A percentile compares a stretch with the other conserved stretches of the same genome.
These are phyloP conservation scores for Fistulinella staudtii DNA, from an alignment of 1,284 basidiomycete genomes.

Conservation along the genomic window DNA sequence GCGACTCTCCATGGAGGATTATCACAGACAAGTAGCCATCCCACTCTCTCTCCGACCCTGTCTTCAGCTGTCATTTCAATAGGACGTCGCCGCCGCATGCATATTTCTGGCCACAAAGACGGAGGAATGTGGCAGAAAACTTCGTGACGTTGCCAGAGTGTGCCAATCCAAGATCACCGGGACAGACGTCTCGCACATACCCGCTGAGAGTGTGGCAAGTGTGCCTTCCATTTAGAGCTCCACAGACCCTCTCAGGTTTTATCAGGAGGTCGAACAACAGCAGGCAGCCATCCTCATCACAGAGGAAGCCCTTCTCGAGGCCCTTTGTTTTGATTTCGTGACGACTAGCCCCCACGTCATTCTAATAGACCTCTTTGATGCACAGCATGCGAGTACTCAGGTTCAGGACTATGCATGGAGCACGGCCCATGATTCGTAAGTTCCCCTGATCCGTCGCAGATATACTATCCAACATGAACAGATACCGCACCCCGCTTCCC, in stretches of 20 bases:
- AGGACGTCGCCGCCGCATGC: conserved; percentile 88
- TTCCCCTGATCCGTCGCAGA: conserved; percentile 16
- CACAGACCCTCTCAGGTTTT: conserved; percentile 8
- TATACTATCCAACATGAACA: conserved; percentile 29
- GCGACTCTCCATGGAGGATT: conserved; percentile 84
- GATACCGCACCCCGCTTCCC: conserved; percentile 74
- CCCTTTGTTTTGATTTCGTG: conserved; percentile 88
- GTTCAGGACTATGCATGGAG: conserved; percentile 78
- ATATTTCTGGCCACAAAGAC: conserved; percentile 92
- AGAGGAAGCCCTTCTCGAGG: conserved; percentile 84
- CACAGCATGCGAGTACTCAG: conserved; percentile 41
- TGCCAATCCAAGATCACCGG: conserved; percentile 68
- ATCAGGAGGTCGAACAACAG: conserved; percentile 70
- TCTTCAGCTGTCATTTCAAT: conserved; percentile 11
- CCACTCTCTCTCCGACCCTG: conserved; percentile 3
- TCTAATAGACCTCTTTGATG: conserved; percentile 63
- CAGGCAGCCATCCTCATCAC: conserved; percentile 71
- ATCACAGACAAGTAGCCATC: conserved; percentile 64
- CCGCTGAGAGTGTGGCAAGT: conserved; percentile 58
- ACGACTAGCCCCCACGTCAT: conserved; percentile 80
- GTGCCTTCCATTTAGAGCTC: conserved; percentile 1
- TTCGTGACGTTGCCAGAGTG: conserved; percentile 79
- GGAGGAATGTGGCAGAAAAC: conserved; percentile 83
- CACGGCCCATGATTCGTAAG: conserved; percentile 80
- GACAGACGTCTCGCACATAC: conserved; percentile 51